phyloP scores from a whole-genome alignment of 2,329 filamentous ascomycete genomes.

The Trichoderma semiorbis region DNA sequence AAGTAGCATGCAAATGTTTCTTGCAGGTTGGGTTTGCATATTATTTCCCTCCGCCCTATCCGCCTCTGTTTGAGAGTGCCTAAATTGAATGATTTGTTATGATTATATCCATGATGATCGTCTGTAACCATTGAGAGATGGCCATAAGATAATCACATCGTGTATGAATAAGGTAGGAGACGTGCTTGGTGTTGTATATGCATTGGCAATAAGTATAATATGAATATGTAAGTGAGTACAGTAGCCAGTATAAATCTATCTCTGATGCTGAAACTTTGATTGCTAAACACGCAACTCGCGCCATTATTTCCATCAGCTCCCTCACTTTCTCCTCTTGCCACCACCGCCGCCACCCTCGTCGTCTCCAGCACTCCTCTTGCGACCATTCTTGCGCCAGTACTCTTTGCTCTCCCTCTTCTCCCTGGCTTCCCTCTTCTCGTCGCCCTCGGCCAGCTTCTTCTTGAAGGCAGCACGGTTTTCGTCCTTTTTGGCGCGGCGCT shows the following conservation, averaged over 20 bases:
- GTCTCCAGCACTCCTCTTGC: slow-evolving; percentile 52
- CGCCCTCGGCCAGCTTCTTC: slow-evolving; percentile 75
- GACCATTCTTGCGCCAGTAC: slow-evolving; percentile 88
- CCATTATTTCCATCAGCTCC: neutral
- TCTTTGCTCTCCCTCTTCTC: slow-evolving; percentile 92
- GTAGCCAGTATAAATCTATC: neutral
- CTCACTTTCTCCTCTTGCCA: slow-evolving; percentile 35
- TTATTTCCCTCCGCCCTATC: neutral
- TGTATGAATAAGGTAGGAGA: neutral
- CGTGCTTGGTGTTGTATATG: neutral
- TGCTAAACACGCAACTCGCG: neutral
- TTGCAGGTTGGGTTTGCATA: neutral
- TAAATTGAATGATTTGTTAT: neutral
- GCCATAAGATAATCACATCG: neutral
- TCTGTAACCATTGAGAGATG: neutral
- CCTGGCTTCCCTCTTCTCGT: slow-evolving; percentile 79
- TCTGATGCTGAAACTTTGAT: neutral
- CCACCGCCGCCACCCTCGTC: slow-evolving; percentile 35
- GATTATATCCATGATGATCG: neutral
- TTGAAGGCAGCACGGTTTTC: slow-evolving; percentile 76
- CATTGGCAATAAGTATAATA: neutral
- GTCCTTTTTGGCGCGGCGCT: slow-evolving; percentile 81
- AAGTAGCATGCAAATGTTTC: neutral
- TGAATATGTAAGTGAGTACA: neutral
- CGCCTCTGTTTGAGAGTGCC: slow-evolving; percentile 16